Evolutionary conservation across 495 filamentous ascomycete species (phyloP).

Genomic region (Trypethelium eluteriae): DNA sequence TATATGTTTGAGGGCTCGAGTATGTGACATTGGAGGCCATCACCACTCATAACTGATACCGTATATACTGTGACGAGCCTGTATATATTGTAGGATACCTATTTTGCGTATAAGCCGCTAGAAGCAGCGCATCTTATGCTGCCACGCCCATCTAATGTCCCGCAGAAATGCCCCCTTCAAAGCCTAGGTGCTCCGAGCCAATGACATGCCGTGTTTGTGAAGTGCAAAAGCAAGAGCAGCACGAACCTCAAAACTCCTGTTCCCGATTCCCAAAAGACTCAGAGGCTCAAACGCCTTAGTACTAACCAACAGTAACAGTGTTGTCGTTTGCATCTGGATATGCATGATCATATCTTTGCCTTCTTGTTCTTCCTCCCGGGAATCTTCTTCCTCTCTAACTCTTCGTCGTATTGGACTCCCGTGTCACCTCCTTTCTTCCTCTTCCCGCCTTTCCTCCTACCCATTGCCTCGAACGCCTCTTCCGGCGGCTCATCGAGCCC

Average conservation of each 20-base stretch:
- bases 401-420: not conserved
- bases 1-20: too few relatives aligned
- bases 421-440: constrained; percentile 23
- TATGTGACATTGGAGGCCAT: not conserved
- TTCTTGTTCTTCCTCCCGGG: constrained; percentile 14
- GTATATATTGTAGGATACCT: constrained; percentile 2
- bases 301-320: not conserved
- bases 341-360: not conserved
- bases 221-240: too few relatives aligned
- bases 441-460: constrained; percentile 39
- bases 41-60: not conserved
- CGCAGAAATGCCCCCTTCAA: too few relatives aligned
- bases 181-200: too few relatives aligned
- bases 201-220: too few relatives aligned
- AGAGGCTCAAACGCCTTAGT: too few relatives aligned
- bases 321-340: not conserved
- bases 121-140: not conserved
- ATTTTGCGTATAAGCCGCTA: not conserved
- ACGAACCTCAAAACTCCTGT: too few relatives aligned
- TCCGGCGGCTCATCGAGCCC: constrained; percentile 51
- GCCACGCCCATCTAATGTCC: not conserved
- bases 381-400: not conserved
- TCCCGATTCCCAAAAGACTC: too few relatives aligned
- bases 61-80: not conserved
- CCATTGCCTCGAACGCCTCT: constrained; percentile 55